Percentiles rank a stretch among this genome's conserved stretches.
Conservation (phyloP, 768 basidiomycete species). For the Kwoniella shandongensis region DNA sequence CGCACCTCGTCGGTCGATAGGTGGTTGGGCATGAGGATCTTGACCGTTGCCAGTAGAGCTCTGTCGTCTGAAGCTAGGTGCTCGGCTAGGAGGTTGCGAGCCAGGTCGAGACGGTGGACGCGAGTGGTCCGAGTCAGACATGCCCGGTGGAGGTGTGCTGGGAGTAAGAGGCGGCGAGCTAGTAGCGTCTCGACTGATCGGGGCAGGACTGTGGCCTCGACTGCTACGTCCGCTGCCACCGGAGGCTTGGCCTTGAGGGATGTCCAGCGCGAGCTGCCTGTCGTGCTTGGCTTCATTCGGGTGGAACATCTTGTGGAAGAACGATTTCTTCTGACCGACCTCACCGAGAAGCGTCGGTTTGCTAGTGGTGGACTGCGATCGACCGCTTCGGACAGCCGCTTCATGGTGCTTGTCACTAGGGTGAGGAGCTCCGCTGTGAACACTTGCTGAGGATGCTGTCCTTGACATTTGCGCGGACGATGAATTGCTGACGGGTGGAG, state of each 20-base stretch:
- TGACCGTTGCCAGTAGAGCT: conserved; percentile 3
- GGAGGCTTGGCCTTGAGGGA: conserved; percentile 13
- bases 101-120: conserved; percentile 31
- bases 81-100: conserved; percentile 32
- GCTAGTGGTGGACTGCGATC: conserved; percentile 13
- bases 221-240: conserved; percentile 18
- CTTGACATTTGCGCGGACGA: conserved; percentile 32
- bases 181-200: conserved; percentile 28
- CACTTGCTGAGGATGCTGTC: conserved; percentile 18
- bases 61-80: conserved; percentile 20
- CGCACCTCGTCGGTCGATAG: conserved; percentile 26
- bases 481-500: conserved; percentile 21
- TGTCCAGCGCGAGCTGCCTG: conserved; percentile 10
- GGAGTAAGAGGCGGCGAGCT: conserved; percentile 51
- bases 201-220: conserved; percentile 21
- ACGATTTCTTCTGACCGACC: conserved; percentile 47
- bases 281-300: conserved; percentile 29
- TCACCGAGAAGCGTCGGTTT: conserved; percentile 46
- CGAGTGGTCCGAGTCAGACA: conserved; percentile 38
- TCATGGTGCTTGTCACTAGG: conserved; percentile 17
- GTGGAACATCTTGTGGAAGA: conserved; percentile 53
- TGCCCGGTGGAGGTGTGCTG: conserved; percentile 34
- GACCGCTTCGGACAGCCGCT: conserved; percentile 2
- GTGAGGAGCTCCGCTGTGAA: conserved; percentile 15
- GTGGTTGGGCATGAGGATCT: conserved; percentile 46